phyloP scores from a whole-genome alignment of 306 rosid species.

The Quercus suber region DNA sequence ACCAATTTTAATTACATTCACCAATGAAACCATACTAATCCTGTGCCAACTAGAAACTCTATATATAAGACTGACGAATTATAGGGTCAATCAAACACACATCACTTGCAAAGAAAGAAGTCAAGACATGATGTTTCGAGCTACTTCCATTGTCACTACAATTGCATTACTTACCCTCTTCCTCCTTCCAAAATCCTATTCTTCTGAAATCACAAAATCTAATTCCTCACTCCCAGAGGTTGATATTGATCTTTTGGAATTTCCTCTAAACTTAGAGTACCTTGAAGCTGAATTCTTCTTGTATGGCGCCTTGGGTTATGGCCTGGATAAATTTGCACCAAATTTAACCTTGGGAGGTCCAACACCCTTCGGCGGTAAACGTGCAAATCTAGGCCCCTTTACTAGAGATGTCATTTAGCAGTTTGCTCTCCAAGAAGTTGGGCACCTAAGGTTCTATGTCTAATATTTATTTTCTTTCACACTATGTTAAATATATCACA shows the following conservation, averaged over 20 bases:
- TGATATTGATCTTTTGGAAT: not conserved
- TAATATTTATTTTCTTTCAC: not conserved
- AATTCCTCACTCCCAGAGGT: not conserved
- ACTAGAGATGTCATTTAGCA: slow-evolving; percentile 43
- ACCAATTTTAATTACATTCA: too few species aligned
- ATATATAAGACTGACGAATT: too few species aligned
- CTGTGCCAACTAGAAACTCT: too few species aligned
- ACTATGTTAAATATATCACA: too few species aligned
- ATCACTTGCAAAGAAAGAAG: too few species aligned
- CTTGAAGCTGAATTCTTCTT: not conserved
- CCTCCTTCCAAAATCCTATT: too few species aligned
- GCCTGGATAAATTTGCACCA: not conserved
- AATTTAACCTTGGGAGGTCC: slow-evolving; percentile 39
- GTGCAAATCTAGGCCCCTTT: slow-evolving; percentile 31
- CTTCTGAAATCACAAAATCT: too few species aligned
- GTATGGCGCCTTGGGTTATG: not conserved
- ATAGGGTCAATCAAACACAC: too few species aligned
- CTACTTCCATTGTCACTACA: too few species aligned
- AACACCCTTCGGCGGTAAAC: slow-evolving; percentile 49
- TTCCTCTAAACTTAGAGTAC: not conserved
- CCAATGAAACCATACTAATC: too few species aligned
- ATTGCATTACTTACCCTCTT: too few species aligned
- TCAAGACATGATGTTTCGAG: too few species aligned
- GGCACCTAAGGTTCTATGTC: slow-evolving; percentile 60
- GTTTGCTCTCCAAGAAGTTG: slow-evolving; percentile 67